phyloP scores from a whole-genome alignment of 768 basidiomycete species.

The Amanita jacksonii region DNA sequence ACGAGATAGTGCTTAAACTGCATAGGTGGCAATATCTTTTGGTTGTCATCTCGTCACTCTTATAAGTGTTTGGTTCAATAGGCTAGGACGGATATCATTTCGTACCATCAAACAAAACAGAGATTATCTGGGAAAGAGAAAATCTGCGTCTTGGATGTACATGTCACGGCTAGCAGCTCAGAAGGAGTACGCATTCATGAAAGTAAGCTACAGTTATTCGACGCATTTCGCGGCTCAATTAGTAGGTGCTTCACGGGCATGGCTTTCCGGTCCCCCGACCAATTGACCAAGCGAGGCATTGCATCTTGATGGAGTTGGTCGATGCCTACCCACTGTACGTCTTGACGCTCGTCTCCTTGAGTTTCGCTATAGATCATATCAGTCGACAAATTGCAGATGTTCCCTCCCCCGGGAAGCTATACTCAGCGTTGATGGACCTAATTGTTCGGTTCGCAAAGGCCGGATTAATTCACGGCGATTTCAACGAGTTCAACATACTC shows the following conservation, averaged over 20 bases:
- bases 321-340: constrained; percentile 87
- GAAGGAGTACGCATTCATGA: constrained; percentile 99
- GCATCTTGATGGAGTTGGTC: constrained; percentile 92
- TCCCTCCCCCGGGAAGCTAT: constrained; percentile 80
- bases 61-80: constrained; percentile 21
- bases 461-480: constrained; percentile 98
- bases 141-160: constrained; percentile 99
- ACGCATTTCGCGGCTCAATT: background rate
- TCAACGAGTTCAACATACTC: constrained; percentile 98
- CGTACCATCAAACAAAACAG: constrained; percentile 93
- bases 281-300: constrained; percentile 91
- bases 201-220: constrained; percentile 36
- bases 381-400: constrained; percentile 85
- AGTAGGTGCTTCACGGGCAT: constrained; percentile 82
- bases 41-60: constrained; percentile 1
- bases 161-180: constrained; percentile 94
- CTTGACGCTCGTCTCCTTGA: background rate
- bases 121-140: constrained; percentile 92
- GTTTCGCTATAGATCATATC: constrained; percentile 9
- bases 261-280: constrained; percentile 90
- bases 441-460: constrained; percentile 90
- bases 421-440: constrained; percentile 88
- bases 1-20: constrained; percentile 85
- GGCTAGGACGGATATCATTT: constrained; percentile 95
- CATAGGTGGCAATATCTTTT: constrained; percentile 54